Conservation (phyloP, 306 rosid genomes). For the Senna tora region DNA sequence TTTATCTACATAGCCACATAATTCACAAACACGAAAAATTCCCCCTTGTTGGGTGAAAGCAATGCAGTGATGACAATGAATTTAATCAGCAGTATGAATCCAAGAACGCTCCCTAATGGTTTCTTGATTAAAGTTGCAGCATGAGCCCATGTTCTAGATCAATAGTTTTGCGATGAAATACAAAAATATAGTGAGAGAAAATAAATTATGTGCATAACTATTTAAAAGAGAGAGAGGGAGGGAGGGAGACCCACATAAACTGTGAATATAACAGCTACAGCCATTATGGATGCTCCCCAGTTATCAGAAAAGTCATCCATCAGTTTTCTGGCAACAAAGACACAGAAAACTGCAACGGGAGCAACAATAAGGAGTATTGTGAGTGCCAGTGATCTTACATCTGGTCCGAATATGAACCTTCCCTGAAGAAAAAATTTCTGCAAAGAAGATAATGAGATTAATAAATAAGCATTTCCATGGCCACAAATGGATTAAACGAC, state of each 20-base stretch:
- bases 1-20: conserved; percentile 6
- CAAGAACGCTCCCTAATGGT: background rate
- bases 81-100: background rate
- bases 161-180: conserved; percentile 29
- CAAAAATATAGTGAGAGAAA: conserved; percentile 8
- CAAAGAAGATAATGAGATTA: conserved; percentile 35
- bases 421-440: conserved; percentile 97
- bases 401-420: conserved; percentile 98
- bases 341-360: conserved; percentile 82
- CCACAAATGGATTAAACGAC: conserved; percentile 10
- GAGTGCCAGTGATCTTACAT: conserved; percentile 88
- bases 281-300: conserved; percentile 77
- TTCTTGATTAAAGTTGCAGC: background rate
- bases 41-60: background rate
- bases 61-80: background rate
- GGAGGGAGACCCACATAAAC: conserved; percentile 60
- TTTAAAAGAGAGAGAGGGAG: conserved; percentile 7
- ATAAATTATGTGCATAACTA: background rate
- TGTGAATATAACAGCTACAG: conserved; percentile 68
- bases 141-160: background rate
- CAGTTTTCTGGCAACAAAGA: conserved; percentile 85
- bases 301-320: conserved; percentile 70
- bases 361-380: conserved; percentile 88
- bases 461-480: conserved; percentile 32
- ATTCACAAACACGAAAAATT: background rate